Evolutionary conservation across 2,329 filamentous ascomycete genomes (phyloP), one percentile per base, ranked within the genome.

Genomic region (Verticillium dahliae): DNA sequence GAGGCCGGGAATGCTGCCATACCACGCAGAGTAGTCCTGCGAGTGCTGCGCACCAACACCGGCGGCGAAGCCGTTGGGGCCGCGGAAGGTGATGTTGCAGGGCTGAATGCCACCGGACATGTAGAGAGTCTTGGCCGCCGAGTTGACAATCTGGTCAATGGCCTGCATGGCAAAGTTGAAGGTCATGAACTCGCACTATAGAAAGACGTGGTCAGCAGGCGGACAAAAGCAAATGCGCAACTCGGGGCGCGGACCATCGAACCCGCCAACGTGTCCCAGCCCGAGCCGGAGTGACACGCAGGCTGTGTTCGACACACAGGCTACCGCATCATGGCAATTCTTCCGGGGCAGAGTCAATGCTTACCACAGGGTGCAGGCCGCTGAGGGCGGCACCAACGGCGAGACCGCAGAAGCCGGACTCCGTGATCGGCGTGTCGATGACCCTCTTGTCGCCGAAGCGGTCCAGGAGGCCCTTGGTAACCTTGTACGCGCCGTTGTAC

Each of bases 101-200:
- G 95, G 95, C 81, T 99, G 95, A 78, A 97, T 98, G 78, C 95
- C 95, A 72, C 95, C 95, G 67, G 95, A 98, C 95, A 99, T 99
- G 85, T 99, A 99, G 74, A 99, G 94, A 62, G 95, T 99, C 86
- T 99, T 99, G 74, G 92, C 95, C 70, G 85, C 95, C 58, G 94
- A 98, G 88, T 99, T 99, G 87, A 99, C 93, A 75, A 99, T 91
- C 78, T 99, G 95, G 78, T 99, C 95, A 78, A 99, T 99, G 75
- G 95, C 92, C 83, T 99, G 95, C 95, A 99, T 99, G 78, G 95
- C 94, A 76, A 98, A 98, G 87, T 99, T 99, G 88, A 97, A 98
- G 73, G 95, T 99, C 95, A 99, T 99, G 85, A 99, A 99, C 83
- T 99, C 95, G 86, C 90, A 95, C 91, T 95, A 68, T 9, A 65